Evolutionary conservation across 768 basidiomycete species (phyloP).

Genomic region (Suillus discolor): DNA sequence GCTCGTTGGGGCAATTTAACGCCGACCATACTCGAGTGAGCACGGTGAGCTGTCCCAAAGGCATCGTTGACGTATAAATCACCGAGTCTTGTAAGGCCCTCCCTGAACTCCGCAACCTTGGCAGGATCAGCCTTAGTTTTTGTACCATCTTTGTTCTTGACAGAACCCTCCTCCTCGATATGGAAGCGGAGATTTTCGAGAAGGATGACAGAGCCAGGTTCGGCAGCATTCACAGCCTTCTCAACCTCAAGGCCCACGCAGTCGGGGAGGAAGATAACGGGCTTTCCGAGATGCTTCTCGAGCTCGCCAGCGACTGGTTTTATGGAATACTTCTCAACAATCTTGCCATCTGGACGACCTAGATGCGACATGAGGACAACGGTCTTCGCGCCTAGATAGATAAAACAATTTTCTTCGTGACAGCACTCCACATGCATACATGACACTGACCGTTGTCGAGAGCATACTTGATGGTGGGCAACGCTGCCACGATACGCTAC

Average conservation of each 20-base stretch:
- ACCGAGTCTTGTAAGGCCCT: constrained; percentile 86
- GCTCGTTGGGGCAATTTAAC: constrained; percentile 90
- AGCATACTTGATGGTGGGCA: constrained; percentile 95
- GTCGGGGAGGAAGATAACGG: constrained; percentile 82
- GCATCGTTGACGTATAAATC: constrained; percentile 99
- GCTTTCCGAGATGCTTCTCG: constrained; percentile 66
- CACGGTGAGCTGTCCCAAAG: constrained; percentile 97
- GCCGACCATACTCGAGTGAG: constrained; percentile 99
- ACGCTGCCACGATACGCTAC: constrained; percentile 94
- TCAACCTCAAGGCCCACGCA: constrained; percentile 89
- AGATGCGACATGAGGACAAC: constrained; percentile 98
- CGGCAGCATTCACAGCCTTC: constrained; percentile 61
- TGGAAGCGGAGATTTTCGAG: constrained; percentile 99
- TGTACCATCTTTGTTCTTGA: constrained; percentile 90
- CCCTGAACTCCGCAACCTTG: constrained; percentile 81
- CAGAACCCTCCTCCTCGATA: constrained; percentile 95
- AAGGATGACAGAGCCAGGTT: constrained; percentile 75
- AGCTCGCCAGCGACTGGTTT: constrained; percentile 84
- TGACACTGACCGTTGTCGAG: constrained; percentile 68
- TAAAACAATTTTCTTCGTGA: background rate
- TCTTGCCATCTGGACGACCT: constrained; percentile 94
- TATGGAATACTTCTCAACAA: constrained; percentile 87
- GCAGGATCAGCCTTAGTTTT: constrained; percentile 93
- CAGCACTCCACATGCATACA: background rate
- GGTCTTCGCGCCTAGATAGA: constrained; percentile 63